Conservation (phyloP, 805 yeast genomes). For the Metschnikowia santaceciliae region DNA sequence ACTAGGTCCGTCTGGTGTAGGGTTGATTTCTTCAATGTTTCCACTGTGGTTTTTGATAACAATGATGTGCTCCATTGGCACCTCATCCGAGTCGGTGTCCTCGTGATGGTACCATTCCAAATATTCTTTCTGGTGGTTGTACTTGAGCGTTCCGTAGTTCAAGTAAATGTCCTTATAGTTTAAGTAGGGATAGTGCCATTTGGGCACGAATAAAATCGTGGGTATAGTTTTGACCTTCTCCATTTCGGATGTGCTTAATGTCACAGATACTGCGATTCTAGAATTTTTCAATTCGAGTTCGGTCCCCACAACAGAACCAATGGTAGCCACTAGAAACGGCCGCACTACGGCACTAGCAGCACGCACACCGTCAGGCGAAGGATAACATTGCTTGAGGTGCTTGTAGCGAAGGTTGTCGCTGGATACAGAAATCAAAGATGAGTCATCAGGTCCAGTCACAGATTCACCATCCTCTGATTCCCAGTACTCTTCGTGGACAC, state of each 20-base stretch:
- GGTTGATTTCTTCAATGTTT: slow-evolving; percentile 22
- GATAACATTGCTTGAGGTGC: slow-evolving; percentile 33
- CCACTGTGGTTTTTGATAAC: slow-evolving; percentile 38
- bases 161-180: slow-evolving; percentile 45
- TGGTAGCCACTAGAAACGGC: slow-evolving; percentile 65
- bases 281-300: slow-evolving; percentile 55
- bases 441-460: slow-evolving; percentile 5
- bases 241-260: slow-evolving; percentile 3
- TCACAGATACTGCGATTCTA: slow-evolving; percentile 47
- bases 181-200: slow-evolving; percentile 59
- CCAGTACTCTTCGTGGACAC: slow-evolving; percentile 4
- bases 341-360: slow-evolving; percentile 73
- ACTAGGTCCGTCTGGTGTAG: slow-evolving; percentile 1
- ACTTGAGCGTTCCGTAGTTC: slow-evolving; percentile 54
- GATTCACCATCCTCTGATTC: slow-evolving; percentile 3
- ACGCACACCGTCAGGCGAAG: slow-evolving; percentile 60
- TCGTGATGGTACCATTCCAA: slow-evolving; percentile 68
- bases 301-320: slow-evolving; percentile 53
- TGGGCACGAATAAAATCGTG: slow-evolving; percentile 66
- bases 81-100: slow-evolving; percentile 10
- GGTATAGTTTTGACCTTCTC: slow-evolving; percentile 25
- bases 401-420: slow-evolving; percentile 17
- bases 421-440: slow-evolving; percentile 12
- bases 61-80: slow-evolving; percentile 25
- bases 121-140: slow-evolving; percentile 48